Conservation (phyloP, 2,329 filamentous ascomycete species). For the Diaporthe sp. region DNA sequence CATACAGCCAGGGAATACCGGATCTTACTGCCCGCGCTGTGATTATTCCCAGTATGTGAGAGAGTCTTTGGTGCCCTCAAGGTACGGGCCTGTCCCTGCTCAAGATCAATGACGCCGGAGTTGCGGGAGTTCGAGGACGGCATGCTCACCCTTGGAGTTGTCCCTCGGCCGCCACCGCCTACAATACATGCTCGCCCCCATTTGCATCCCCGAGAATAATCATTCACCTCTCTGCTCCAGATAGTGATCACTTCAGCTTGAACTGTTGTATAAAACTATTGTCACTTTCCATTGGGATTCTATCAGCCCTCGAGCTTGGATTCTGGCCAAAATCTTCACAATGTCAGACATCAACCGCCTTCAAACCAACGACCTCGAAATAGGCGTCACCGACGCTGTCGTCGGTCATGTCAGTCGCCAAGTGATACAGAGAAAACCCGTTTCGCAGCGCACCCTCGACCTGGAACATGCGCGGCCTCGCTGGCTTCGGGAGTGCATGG, state of each 20-base stretch:
- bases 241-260: background rate
- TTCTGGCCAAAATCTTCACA: background rate
- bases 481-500: conserved; percentile 68
- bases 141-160: background rate
- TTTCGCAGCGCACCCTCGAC: conserved; percentile 67
- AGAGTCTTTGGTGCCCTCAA: background rate
- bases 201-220: no score
- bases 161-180: background rate
- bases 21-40: background rate
- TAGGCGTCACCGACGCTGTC: conserved; percentile 67
- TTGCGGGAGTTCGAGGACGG: conserved; percentile 17
- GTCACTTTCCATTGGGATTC: background rate
- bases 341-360: conserved; percentile 38
- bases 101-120: conserved; percentile 29
- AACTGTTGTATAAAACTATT: background rate
- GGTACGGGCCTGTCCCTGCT: background rate
- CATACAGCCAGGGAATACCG: background rate
- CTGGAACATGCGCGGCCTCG: conserved; percentile 67
- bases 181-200: conserved; percentile 1
- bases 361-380: conserved; percentile 53
- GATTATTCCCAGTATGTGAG: background rate
- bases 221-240: background rate
- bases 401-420: conserved; percentile 64
- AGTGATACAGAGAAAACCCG: conserved; percentile 63
- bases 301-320: no score